Evolutionary conservation across 208 protist genomes (phyloP), one percentile per base, ranked within the genome.

Genomic region (Herpetomonas tarakana): DNA sequence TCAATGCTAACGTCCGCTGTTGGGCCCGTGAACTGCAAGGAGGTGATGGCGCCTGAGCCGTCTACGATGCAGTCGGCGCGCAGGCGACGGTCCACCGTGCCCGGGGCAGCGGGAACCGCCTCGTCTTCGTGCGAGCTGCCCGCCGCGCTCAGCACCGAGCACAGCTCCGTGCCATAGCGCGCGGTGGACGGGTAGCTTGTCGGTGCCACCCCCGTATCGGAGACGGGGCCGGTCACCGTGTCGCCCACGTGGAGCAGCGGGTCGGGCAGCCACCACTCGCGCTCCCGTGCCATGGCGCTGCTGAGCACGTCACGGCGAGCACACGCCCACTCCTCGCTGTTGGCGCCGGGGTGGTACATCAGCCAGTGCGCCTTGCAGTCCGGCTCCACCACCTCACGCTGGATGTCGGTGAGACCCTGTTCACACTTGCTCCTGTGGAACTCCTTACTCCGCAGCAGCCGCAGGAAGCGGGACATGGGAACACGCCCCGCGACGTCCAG

Each of bases 251-350:
- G 71, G n/a, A 94, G 68, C 28, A 92, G 77, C 39, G 83, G 81
- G 62, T 94, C 86, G 3, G 70, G 49, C 50, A 85, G 41, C 86
- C 85, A 95, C 86, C 89, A 95, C 59, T 92, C 86, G 9, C 86
- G 81, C 58, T 93, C 83, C 28, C 71, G 55, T 16, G 49, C 38
- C 65, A 90, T 78, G 6, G 89, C 86, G 27, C 54, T 56, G 35
- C 71, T 41, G n/a, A 95, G 73, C 27, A 87, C 86, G 31, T 44
- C 29, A 14, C 86, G 77, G 28, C 89, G 85, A 27, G 64, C 81
- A 25, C 58, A 53, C 22, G 83, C 81, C 89, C 89, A 95, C 79
- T 95, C 89, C 35, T 68, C 71, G n/a, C 68, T 79, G 4, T 51
- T 86, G 4, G 86, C 85, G 16, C 83, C 85, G 0, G 89, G 86